Conservation (phyloP, 2,329 filamentous ascomycete species). For the Tolypocladium inflatum region DNA sequence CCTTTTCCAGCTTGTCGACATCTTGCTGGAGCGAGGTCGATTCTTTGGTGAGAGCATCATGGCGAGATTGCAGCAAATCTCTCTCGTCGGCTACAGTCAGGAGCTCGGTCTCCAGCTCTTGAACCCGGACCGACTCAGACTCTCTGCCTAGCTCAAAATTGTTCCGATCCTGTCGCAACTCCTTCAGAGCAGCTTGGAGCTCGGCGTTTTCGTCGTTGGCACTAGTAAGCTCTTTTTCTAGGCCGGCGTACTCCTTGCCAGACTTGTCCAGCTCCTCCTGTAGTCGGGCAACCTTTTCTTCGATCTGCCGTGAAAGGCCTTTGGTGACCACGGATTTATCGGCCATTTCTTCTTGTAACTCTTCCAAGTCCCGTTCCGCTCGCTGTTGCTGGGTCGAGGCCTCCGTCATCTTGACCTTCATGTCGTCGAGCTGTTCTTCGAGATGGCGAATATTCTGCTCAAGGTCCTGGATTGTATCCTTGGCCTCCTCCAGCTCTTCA, state of each 20-base stretch:
- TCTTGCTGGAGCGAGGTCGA: slow-evolving; percentile 59
- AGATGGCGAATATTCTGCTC: slow-evolving; percentile 44
- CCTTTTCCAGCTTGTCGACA: slow-evolving; percentile 38
- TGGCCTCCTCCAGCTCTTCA: slow-evolving; percentile 45
- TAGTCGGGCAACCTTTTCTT: slow-evolving; percentile 58
- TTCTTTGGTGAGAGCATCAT: slow-evolving; percentile 58
- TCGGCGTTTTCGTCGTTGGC: slow-evolving; percentile 36
- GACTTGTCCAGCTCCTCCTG: slow-evolving; percentile 55
- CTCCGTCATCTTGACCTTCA: slow-evolving; percentile 44
- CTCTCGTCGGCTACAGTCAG: slow-evolving; percentile 54
- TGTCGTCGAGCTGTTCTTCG: slow-evolving; percentile 44
- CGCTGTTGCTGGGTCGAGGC: slow-evolving; percentile 45
- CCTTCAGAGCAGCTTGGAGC: slow-evolving; percentile 33
- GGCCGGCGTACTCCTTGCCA: slow-evolving; percentile 35
- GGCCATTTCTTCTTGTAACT: slow-evolving; percentile 67
- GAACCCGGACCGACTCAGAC: slow-evolving; percentile 38
- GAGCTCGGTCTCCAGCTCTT: slow-evolving; percentile 50
- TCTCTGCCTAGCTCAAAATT: slow-evolving; percentile 17
- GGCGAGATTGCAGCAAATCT: slow-evolving; percentile 56
- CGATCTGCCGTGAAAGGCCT: slow-evolving; percentile 63
- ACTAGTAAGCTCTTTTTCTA: slow-evolving; percentile 41
- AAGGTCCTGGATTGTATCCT: slow-evolving; percentile 48
- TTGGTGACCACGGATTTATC: slow-evolving; percentile 72
- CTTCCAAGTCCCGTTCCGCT: slow-evolving; percentile 50
- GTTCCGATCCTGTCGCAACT: slow-evolving; percentile 23